These are phyloP conservation scores for Neophaeococcomyces aloes DNA, from an alignment of 2,329 filamentous ascomycete species.

Conservation along the genomic window DNA sequence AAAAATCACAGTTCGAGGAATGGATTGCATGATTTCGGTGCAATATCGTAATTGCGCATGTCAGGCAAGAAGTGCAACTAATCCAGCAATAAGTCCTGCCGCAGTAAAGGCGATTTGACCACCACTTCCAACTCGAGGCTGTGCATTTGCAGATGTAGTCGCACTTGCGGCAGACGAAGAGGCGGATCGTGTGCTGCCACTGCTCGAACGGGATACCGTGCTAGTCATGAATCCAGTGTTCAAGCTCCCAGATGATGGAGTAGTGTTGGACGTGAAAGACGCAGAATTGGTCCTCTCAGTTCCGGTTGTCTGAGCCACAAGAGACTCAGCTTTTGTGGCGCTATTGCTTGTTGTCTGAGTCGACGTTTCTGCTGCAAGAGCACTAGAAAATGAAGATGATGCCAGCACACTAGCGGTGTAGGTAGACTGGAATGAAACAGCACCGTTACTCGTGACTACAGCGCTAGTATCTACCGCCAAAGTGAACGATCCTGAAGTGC, in stretches of 20 bases:
- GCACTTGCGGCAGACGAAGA: not conserved
- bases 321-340: not conserved
- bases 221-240: constrained; percentile 4
- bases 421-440: not conserved
- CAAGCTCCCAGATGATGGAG: not conserved
- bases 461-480: not conserved
- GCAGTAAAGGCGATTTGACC: constrained; percentile 1
- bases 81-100: constrained; percentile 2
- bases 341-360: not conserved
- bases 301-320: not conserved
- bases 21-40: too few relatives aligned
- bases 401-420: not conserved
- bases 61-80: constrained; percentile 4
- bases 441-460: not conserved
- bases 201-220: not conserved
- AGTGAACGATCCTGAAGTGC: not conserved
- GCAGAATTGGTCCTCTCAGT: not conserved
- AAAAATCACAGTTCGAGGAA: too few relatives aligned
- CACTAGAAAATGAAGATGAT: not conserved
- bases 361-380: not conserved
- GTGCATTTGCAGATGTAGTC: constrained; percentile 4
- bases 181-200: not conserved
- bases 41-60: not conserved
- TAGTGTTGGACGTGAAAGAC: not conserved
- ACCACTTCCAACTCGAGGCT: not conserved